Evolutionary conservation across 176 grass and related monocot genomes (phyloP), one percentile per base, ranked within the genome.

Genomic region (Zea mays): DNA sequence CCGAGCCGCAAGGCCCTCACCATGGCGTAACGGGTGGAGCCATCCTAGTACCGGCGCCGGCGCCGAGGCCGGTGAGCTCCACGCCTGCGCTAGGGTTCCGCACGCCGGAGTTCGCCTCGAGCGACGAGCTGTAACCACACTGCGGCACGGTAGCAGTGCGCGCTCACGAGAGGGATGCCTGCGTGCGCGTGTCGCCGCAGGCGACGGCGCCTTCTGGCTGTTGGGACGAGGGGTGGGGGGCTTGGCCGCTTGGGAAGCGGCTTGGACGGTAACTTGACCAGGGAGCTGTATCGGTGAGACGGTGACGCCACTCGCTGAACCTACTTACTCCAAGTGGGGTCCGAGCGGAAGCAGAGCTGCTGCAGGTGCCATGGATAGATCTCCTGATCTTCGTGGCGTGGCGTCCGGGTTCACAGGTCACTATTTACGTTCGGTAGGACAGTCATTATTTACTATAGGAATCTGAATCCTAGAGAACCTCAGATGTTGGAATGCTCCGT

Each of bases 21-120:
- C 71, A 76, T 80, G 46, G 48, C 85, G 43, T 74, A 77, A 41
- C 58, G 34, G 5, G 63, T 79, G 54, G 51, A 48, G 55, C 46
- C 75, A 63, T 86, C 79, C 79, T 84, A 13, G 67, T 12, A 55
- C 70, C 85, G 52, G 59, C 59, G 65, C 56, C 58, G 34, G 55
- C 67, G 27, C 49, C 17, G 39, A 35, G 42, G 56, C 20, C 72
- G 10, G 40, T 40, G 50, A 12, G 61, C 48, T 57, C 51, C 33
- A 42, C 42, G 34, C 21, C 13, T 14, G 58, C 14, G 4, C 67
- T 85, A 79, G 83, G 83, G 59, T 65, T 71, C 35, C 5, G 4
- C 75, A 27, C 57, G 37, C 57, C 71, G 17, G 40, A 44, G 41
- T 7, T 46, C 51, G 36, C 14, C 70, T 40, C 63, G 21, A 19